phyloP scores from a whole-genome alignment of 768 basidiomycete genomes.

The Kwoniella mangroviensis region DNA sequence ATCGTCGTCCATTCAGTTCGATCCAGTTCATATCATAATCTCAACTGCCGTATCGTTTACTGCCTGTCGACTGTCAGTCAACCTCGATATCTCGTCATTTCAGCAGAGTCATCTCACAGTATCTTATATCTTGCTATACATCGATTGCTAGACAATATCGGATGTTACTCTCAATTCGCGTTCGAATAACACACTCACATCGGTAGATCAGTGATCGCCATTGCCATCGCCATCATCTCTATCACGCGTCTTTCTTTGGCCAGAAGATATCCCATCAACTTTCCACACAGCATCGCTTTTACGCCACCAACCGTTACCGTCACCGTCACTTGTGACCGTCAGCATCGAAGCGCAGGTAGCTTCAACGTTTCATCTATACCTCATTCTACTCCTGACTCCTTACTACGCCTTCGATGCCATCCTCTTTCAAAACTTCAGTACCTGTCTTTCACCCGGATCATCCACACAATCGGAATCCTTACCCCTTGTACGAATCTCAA shows the following conservation, averaged over 20 bases:
- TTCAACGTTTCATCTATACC: neutral
- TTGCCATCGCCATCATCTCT: neutral
- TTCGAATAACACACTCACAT: neutral
- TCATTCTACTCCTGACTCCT: neutral
- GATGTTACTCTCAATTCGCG: neutral
- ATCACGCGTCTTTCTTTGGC: neutral
- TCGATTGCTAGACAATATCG: neutral
- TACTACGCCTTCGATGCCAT: slow-evolving; percentile 5
- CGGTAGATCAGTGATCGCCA: neutral
- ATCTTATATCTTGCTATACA: neutral
- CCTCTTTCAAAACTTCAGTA: slow-evolving; percentile 6
- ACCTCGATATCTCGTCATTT: neutral
- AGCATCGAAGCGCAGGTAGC: slow-evolving; percentile 1
- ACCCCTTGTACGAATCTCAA: slow-evolving; percentile 18
- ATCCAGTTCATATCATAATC: too few species aligned
- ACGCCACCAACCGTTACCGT: neutral
- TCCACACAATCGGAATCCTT: slow-evolving; percentile 37
- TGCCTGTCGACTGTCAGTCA: neutral
- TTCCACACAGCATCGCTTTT: neutral
- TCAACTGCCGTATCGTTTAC: neutral
- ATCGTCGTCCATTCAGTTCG: neutral
- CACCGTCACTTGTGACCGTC: neutral
- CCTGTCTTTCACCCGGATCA: slow-evolving; percentile 47
- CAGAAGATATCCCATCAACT: neutral
- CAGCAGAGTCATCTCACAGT: neutral